These are phyloP conservation scores for Sanghuangporus baumii DNA, from an alignment of 1,284 basidiomycete genomes.

Conservation along the genomic window DNA sequence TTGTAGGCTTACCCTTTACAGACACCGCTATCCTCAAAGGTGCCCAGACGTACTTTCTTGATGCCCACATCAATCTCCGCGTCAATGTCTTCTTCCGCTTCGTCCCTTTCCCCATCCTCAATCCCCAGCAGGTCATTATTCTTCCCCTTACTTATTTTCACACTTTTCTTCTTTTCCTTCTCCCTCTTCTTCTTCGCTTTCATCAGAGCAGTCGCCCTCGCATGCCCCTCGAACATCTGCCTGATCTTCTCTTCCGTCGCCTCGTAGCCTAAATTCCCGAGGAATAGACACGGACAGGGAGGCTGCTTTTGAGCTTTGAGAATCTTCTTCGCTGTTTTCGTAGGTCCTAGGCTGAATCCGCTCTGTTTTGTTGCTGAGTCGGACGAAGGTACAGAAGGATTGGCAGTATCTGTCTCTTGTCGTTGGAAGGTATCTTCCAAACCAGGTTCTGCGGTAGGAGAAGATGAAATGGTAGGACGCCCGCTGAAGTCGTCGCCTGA, in stretches of 20 bases:
- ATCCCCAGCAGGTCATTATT: constrained; percentile 7
- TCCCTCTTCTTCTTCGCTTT: constrained; percentile 24
- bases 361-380: constrained; percentile 25
- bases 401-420: not conserved
- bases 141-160: constrained; percentile 26
- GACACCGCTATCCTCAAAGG: constrained; percentile 16
- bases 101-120: constrained; percentile 20
- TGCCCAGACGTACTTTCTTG: constrained; percentile 14
- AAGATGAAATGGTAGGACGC: constrained; percentile 39
- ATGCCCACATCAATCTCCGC: constrained; percentile 1
- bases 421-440: not conserved
- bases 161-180: constrained; percentile 14
- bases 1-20: constrained; percentile 15
- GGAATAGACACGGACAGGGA: constrained; percentile 77
- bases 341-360: constrained; percentile 22
- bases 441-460: constrained; percentile 16
- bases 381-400: not conserved
- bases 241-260: constrained; percentile 75
- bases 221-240: constrained; percentile 70
- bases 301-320: constrained; percentile 79
- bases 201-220: not conserved
- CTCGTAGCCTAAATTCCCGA: constrained; percentile 87
- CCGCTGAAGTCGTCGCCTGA: constrained; percentile 71
- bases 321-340: constrained; percentile 78
- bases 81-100: constrained; percentile 17